Base-by-base conservation (phyloP, 192 early-diverging fungal species). In the Spinellus fusiger region DNA sequence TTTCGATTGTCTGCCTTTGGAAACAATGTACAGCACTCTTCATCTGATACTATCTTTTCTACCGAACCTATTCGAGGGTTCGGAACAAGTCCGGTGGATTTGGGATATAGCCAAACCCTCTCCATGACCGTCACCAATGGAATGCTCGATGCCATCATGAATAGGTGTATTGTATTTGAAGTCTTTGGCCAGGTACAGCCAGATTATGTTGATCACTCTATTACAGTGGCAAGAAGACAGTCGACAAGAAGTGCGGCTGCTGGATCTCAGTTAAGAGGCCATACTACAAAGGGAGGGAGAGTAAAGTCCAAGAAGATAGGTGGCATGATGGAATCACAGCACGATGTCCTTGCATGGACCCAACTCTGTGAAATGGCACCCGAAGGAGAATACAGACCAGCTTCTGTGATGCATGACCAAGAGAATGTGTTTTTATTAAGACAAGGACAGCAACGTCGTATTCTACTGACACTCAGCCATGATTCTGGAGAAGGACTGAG, bases 401-500 rank as follows among this genome's bases (percentile, higher is more conserved):
- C 83, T 7, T 70, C 75, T 33, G 76, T 54, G 16, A 46, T 15
- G 22, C 15, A 58, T 35, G 56, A 58, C 27, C 34, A 35, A 9
- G 48, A 38, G 22, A 38, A 27, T 22, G 77, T 80, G 1, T 88
- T 89, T 62, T 62, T 81, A 26, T 69, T 92, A 52, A 81, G 80
- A 57, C 90, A 92, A 73, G 90, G 90, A 13, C 54, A 89, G 25
- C 89, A 90, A 70, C 73, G 87, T 15, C 84, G 89, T 15, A 73
- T 92, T 26, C 61, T 79, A 47, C 51, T 90, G 29, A 73, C 77
- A 1, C 32, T 92, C 7, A 74, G 73, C 1, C 90, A 92, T 63
- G 82, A 78, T 38, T 77, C 80, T 59, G 82, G 84, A 46, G 62
- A 63, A 0, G 82, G 85, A 23, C 71, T 89, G 48, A 71, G 56